Base-by-base conservation (phyloP, 495 filamentous ascomycete species). In the Penicillium pulvis region DNA sequence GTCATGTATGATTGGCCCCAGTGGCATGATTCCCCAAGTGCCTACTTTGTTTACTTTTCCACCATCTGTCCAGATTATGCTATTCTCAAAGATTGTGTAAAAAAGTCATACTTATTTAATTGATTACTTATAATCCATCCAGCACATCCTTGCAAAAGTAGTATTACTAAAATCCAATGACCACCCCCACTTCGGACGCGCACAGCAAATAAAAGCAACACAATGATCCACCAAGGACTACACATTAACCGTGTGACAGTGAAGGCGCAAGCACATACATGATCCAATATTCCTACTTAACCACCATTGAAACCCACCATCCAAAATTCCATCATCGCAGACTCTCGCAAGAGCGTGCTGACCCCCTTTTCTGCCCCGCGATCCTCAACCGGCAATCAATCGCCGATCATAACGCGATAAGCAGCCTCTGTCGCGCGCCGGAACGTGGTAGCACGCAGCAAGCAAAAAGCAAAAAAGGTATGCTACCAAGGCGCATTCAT, bases 361-460 rank as follows among this genome's bases (percentile, higher is more conserved):
- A 20, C 16, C 43, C 41, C 50, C 41, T 59, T 51, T 63, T 59
- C 46, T 51, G 52, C 58, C 58, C 58, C 58, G 58, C 48, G 26
- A 10, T 46, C 39, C 23, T 10, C 19, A 23, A 8, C n/a, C 10
- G 33, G 33, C 42, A 56, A 58, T 52, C 48, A 39, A 35, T 23
- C 49, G 51, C 35, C 46, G 44, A 60, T 51, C 51, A 12, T 28
- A 42, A 60, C 58, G 51, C 52, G 58, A 60, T 60, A 60, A 60
- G 57, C 57, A 60, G 35, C 51, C 45, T 55, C 52, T 55, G 44
- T 55, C 36, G 45, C 52, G 51, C 51, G 26, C 24, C 36, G 8
- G 9, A 33, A 41, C 23, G 11, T 10, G 2, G 50, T 17, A 20
- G 9, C 24, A 52, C 20, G 20, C 20, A 23, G 24, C 35, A 41